Evolutionary conservation across 805 yeast species (phyloP), one percentile per base, ranked within the genome.

Genomic region (Lachancea nothofagi): DNA sequence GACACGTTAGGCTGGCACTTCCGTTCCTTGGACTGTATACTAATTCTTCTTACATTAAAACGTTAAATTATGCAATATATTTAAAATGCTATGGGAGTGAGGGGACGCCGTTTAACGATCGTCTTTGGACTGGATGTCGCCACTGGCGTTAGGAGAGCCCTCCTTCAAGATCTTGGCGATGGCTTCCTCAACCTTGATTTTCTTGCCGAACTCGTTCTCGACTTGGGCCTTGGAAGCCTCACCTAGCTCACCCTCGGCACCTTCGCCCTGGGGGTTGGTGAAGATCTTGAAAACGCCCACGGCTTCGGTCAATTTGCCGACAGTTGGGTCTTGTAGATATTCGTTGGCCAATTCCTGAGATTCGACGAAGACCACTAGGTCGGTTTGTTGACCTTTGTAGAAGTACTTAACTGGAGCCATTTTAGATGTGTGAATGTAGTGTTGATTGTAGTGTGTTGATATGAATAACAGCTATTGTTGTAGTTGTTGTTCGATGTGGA

Each of bases 201-300:
- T 54, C 19, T 73, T 66, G 21, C 88, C 90, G 48, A 87, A 86
- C 53, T 85, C 93, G 46, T 73, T 73, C 36, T 70, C 71, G 28
- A 86, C 57, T 44, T 79, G 83, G 14, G 68, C 65, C 41, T 75
- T 72, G 6, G 90, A 80, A 2, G 90, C 95, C 51, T 75, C 79
- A 37, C 80, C 84, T 19, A 83, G 57, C 7, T 72, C 70, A 41
- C 95, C 95, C 50, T 77, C 83, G 3, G 77, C 65, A 23, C 95
- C 95, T 29, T 65, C 65, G 33, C 84, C 82, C 18, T 67, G 68
- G 44, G 71, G 71, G 41, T 76, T 74, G 17, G 74, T 69, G 55
- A 71, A 87, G n/a, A 86, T 70, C 51, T 80, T 74, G 66, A 74
- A 83, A 7, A 72, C 67, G 0, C 80, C 79, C 1, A 83, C 78